A percentile compares a stretch with the other conserved stretches of the same genome.
These are phyloP conservation scores for Hypholoma fasciculare DNA, from an alignment of 768 basidiomycete species.

Conservation along the genomic window DNA sequence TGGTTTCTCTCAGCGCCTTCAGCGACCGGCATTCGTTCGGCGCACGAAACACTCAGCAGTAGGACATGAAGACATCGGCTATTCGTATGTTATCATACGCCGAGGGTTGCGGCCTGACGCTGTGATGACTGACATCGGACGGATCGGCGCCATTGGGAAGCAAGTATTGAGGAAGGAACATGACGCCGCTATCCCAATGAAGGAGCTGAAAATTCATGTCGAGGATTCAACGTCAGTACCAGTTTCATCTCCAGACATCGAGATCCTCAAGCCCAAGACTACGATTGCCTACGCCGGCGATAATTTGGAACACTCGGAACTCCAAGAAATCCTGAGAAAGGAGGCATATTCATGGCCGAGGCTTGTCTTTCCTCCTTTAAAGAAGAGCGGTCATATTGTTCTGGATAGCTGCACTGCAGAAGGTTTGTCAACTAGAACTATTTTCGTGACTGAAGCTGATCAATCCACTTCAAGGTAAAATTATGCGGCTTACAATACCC, in stretches of 20 bases:
- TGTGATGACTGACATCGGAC: conserved; percentile 39
- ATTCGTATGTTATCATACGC: conserved; percentile 88
- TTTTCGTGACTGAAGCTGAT: conserved; percentile 2
- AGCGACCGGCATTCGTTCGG: conserved; percentile 83
- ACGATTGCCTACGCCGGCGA: conserved; percentile 8
- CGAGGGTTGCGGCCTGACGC: conserved; percentile 68
- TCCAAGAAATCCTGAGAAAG: conserved; percentile 57
- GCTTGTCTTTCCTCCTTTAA: conserved; percentile 89
- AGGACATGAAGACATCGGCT: conserved; percentile 86
- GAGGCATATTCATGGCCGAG: conserved; percentile 92
- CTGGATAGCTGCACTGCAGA: conserved; percentile 84
- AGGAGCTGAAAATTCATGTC: conserved; percentile 41
- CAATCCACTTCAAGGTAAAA: conserved; percentile 61
- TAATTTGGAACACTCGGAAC: conserved; percentile 26
- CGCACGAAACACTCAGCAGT: conserved; percentile 82
- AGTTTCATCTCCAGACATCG: conserved; percentile 1
- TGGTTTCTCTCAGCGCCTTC: conserved; percentile 85
- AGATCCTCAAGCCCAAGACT: conserved; percentile 2
- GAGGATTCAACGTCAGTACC: conserved; percentile 24
- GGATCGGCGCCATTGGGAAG: conserved; percentile 54
- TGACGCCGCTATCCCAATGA: conserved; percentile 26
- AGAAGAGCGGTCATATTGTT: conserved; percentile 88
- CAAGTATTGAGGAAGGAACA: conserved; percentile 39
- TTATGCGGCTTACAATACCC: conserved; percentile 89
- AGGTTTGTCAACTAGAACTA: conserved; percentile 47